Percentiles rank a stretch among this genome's conserved stretches.
phyloP scores from a whole-genome alignment of 2,329 filamentous ascomycete species.

The Calonectria fujianensis region DNA sequence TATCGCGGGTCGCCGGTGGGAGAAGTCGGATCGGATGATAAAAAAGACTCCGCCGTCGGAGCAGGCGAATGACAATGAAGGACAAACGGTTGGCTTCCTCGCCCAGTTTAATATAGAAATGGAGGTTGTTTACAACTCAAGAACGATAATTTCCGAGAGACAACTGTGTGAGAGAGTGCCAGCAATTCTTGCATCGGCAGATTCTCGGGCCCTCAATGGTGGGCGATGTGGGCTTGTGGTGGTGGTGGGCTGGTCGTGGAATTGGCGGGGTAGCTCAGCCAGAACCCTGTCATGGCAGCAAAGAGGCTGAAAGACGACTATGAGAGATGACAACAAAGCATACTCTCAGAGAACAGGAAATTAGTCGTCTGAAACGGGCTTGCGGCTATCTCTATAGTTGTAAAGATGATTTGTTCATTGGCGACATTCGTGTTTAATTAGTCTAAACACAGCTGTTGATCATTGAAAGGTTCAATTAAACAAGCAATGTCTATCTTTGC shows the following conservation, averaged over 20 bases:
- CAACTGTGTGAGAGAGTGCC: slow-evolving; percentile 48
- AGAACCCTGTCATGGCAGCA: neutral
- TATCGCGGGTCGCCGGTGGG: slow-evolving; percentile 31
- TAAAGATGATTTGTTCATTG: neutral
- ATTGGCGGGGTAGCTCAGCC: slow-evolving; percentile 46
- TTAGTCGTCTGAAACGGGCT: neutral
- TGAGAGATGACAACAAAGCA: neutral
- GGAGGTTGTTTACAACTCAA: slow-evolving; percentile 44
- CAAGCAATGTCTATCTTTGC: slow-evolving; percentile 24
- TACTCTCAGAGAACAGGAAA: too few species aligned
- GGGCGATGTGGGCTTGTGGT: slow-evolving; percentile 38
- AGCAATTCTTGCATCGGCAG: slow-evolving; percentile 56
- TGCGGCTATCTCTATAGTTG: neutral
- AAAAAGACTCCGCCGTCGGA: slow-evolving; percentile 40
- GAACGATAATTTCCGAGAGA: slow-evolving; percentile 27
- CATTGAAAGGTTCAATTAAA: slow-evolving; percentile 7
- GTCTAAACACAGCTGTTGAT: slow-evolving; percentile 15
- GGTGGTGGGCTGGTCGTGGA: slow-evolving; percentile 34
- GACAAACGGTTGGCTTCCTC: slow-evolving; percentile 53
- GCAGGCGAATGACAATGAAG: slow-evolving; percentile 41
- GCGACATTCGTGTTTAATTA: slow-evolving; percentile 14
- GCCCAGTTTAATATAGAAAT: slow-evolving; percentile 42
- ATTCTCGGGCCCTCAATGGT: slow-evolving; percentile 54
- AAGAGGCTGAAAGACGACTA: neutral
- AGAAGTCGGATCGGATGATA: slow-evolving; percentile 40